Conservation (phyloP, 345 rosid genomes). For the Hypericum androsaemum region DNA sequence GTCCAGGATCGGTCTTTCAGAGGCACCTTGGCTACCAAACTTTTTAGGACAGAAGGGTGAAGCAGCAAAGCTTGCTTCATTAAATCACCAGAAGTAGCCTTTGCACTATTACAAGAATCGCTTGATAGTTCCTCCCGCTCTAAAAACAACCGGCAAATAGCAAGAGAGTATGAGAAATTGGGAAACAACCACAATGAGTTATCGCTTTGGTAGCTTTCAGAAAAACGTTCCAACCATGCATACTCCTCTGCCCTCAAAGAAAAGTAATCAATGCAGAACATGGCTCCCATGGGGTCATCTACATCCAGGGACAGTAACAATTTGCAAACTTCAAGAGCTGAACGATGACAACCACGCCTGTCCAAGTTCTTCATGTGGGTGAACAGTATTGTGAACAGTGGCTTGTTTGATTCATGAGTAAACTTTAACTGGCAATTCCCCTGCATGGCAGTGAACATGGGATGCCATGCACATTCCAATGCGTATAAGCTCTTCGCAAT, state of each 20-base stretch:
- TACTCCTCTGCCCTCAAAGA: slow-evolving; percentile 80
- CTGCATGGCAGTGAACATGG: slow-evolving; percentile 61
- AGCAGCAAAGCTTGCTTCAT: slow-evolving; percentile 89
- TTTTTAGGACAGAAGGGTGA: slow-evolving; percentile 66
- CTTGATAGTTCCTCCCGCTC: slow-evolving; percentile 42
- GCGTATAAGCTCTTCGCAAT: slow-evolving; percentile 71
- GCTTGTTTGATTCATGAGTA: slow-evolving; percentile 69
- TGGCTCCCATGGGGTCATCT: slow-evolving; percentile 78
- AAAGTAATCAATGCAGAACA: slow-evolving; percentile 85
- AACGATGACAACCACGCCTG: slow-evolving; percentile 82
- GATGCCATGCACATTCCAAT: slow-evolving; percentile 85
- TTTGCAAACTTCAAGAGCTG: slow-evolving; percentile 87
- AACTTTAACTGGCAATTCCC: slow-evolving; percentile 68
- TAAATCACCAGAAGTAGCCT: slow-evolving; percentile 53
- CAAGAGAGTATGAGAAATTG: slow-evolving; percentile 76
- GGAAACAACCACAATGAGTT: slow-evolving; percentile 84
- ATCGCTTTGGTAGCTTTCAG: slow-evolving; percentile 61
- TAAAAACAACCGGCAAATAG: slow-evolving; percentile 62
- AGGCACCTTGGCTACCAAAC: slow-evolving; percentile 69
- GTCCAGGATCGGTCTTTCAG: slow-evolving; percentile 70
- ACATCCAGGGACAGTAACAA: slow-evolving; percentile 65
- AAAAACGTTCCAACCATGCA: slow-evolving; percentile 65
- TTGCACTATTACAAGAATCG: slow-evolving; percentile 21
- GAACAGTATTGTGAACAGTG: slow-evolving; percentile 62
- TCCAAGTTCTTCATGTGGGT: slow-evolving; percentile 84